phyloP scores from a whole-genome alignment of 2,329 filamentous ascomycete genomes.

The Rachicladosporium sp. region DNA sequence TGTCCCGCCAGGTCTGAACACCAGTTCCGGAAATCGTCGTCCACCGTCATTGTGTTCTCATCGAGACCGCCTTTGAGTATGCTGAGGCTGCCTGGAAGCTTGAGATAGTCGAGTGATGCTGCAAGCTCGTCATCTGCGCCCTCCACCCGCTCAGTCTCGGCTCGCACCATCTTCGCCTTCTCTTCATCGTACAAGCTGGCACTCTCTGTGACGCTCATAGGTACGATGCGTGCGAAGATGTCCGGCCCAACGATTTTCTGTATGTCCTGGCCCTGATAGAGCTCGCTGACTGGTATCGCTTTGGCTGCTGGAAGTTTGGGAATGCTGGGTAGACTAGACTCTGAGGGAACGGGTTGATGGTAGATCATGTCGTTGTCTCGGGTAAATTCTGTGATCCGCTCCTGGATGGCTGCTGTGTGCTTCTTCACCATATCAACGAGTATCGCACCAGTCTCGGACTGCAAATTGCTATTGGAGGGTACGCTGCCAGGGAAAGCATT shows the following conservation, averaged over 20 bases:
- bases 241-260: constrained; percentile 94
- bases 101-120: constrained; percentile 83
- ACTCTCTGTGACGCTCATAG: constrained; percentile 89
- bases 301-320: constrained; percentile 90
- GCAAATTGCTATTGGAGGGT: constrained; percentile 70
- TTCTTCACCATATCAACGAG: constrained; percentile 75
- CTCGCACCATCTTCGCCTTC: constrained; percentile 87
- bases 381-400: constrained; percentile 60
- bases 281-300: constrained; percentile 88
- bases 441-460: constrained; percentile 60
- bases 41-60: constrained; percentile 67
- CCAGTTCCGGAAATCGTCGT: constrained; percentile 87
- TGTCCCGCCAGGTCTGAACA: constrained; percentile 85
- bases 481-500: constrained; percentile 69
- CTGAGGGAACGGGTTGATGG: constrained; percentile 78
- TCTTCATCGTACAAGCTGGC: constrained; percentile 97
- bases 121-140: constrained; percentile 92
- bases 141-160: constrained; percentile 87
- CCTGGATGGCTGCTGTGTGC: constrained; percentile 67
- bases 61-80: constrained; percentile 88
- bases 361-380: constrained; percentile 99
- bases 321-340: constrained; percentile 69
- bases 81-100: constrained; percentile 66
- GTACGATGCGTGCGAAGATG: constrained; percentile 92
- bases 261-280: constrained; percentile 95